Base-by-base conservation (phyloP, 805 yeast species). In the Metschnikowia colocasiae region DNA sequence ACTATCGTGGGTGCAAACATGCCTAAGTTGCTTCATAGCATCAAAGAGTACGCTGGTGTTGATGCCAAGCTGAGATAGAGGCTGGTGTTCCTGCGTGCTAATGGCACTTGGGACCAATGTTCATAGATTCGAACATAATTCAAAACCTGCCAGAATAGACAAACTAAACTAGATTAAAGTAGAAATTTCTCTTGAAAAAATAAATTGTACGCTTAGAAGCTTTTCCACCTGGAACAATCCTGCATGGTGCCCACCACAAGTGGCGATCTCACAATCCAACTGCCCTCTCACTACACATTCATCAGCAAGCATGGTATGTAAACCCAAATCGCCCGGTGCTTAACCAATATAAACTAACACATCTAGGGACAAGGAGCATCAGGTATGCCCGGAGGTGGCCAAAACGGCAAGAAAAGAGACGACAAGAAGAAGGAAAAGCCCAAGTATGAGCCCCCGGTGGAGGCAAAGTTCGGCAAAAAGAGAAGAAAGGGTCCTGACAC, bases 401-500 rank as follows among this genome's bases (percentile, higher is more conserved):
- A 64, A 54, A 59, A 61, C 56, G 62, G 64, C 43, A 67, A 64
- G 57, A 74, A 74, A 64, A 81, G 81, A 65, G 82, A 80, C 58
- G 82, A 78, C 53, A 71, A 65, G 64, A 83, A 83, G 71, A 82
- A 83, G 56, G 87, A 87, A 60, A 91, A 92, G 70, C 98, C 97
- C 61, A 92, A 91, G 75, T 94, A 92, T 68, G 99, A 94, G 69
- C 98, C 99, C 30, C 99, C 99, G 13, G 97, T 92, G 51, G 95
- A 92, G 69, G 85, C 96, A 6, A 83, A 91, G 56, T 86, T 89
- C 60, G 96, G 96, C 48, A 86, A 88, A 67, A 91, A 89, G 79
- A 87, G 87, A 74, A 83, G 94, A 76, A 89, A 85, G 75, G 96
- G 96, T 6, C 95, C 94, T 45, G 87, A 88, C 46, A 86, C 95